phyloP scores from a whole-genome alignment of 441 rosid genomes.

The Erysimum pusillum region DNA sequence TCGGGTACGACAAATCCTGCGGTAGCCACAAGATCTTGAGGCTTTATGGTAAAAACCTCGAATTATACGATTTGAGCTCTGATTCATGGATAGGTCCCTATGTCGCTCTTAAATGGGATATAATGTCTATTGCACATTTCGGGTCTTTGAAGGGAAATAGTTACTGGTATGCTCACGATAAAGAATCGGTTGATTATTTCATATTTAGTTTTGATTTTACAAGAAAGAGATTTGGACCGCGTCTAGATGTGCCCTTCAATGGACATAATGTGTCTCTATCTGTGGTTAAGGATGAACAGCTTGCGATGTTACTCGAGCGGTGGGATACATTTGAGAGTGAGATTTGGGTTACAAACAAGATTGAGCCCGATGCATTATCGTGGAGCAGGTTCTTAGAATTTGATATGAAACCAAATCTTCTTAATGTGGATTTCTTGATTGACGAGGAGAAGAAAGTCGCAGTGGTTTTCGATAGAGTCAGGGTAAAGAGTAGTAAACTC shows the following conservation, averaged over 20 bases:
- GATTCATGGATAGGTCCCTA: neutral
- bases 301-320: neutral
- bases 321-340: neutral
- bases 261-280: neutral
- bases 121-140: accelerated
- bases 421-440: neutral
- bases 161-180: neutral
- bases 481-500: too few species aligned
- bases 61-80: constrained; percentile 8
- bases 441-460: constrained; percentile 16
- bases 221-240: constrained; percentile 7
- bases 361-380: constrained; percentile 6
- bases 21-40: constrained; percentile 23
- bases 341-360: constrained; percentile 13
- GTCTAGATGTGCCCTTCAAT: neutral
- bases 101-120: neutral
- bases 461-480: neutral
- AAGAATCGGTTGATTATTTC: neutral
- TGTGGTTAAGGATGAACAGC: neutral
- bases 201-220: constrained; percentile 19
- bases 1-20: constrained; percentile 2
- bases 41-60: neutral
- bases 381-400: constrained; percentile 7
- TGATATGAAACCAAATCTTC: neutral
- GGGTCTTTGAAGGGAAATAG: constrained; percentile 9